phyloP scores from a whole-genome alignment of 371 early-diverging fungal species.

The Mortierella polycephala region DNA sequence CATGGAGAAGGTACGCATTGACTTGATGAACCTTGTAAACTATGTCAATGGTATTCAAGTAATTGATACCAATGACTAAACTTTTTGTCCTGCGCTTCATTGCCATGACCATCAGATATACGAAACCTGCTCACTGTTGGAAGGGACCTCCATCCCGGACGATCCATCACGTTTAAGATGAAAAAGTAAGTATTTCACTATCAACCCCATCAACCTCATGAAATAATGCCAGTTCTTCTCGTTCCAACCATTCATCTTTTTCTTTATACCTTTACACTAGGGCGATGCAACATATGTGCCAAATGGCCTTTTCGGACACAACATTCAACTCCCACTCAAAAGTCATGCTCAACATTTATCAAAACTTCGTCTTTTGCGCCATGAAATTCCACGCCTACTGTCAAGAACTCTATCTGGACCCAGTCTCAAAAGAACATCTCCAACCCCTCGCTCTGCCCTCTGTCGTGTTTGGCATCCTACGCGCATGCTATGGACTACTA shows the following conservation, averaged over 20 bases:
- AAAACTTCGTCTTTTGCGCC: slow-evolving; percentile 71
- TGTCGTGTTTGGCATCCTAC: slow-evolving; percentile 26
- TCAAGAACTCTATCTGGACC: slow-evolving; percentile 44
- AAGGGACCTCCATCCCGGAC: slow-evolving; percentile 54
- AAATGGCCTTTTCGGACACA: slow-evolving; percentile 69
- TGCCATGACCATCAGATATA: slow-evolving; percentile 16
- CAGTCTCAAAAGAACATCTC: slow-evolving; percentile 8
- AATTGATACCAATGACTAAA: not conserved
- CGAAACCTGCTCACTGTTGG: slow-evolving; percentile 47
- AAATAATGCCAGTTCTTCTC: too few species aligned
- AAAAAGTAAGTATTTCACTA: slow-evolving; percentile 48
- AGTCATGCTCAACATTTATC: slow-evolving; percentile 76
- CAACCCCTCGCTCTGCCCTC: slow-evolving; percentile 9
- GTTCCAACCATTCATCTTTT: not conserved
- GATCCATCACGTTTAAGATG: slow-evolving; percentile 56
- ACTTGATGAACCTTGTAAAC: not conserved
- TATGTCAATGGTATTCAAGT: not conserved
- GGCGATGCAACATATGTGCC: slow-evolving; percentile 46
- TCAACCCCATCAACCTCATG: not conserved
- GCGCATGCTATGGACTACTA: slow-evolving; percentile 21
- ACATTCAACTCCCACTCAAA: slow-evolving; percentile 64
- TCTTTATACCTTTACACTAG: slow-evolving; percentile 1
- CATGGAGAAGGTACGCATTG: slow-evolving; percentile 33
- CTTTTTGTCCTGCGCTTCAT: not conserved
- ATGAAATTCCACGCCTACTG: slow-evolving; percentile 69